Evolutionary conservation across 225 moss, liverwort and hornwort species (phyloP).

Genomic region (Straminergon stramineum): DNA sequence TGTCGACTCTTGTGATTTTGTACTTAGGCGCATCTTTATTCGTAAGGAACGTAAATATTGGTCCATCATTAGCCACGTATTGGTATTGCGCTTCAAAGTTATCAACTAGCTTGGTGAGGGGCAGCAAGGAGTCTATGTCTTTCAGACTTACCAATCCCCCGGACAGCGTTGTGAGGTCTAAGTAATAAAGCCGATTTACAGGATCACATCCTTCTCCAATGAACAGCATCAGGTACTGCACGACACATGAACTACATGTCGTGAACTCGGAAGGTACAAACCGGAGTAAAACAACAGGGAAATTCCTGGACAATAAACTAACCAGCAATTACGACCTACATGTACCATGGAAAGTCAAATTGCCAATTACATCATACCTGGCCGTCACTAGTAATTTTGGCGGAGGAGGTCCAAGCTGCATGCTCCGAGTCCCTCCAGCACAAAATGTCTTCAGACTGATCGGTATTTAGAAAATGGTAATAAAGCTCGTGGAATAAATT

Average conservation of each 20-base stretch:
- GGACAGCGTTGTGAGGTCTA: conserved; percentile 51
- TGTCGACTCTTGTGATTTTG: conserved; percentile 65
- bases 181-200: conserved; percentile 69
- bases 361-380: conserved; percentile 39
- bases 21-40: conserved; percentile 76
- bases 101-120: conserved; percentile 60
- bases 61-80: conserved; percentile 66
- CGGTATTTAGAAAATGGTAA: conserved; percentile 76
- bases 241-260: background rate
- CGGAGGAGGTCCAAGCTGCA: conserved; percentile 57
- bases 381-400: conserved; percentile 61
- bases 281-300: background rate
- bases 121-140: conserved; percentile 22
- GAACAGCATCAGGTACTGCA: conserved; percentile 69
- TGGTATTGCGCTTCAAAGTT: conserved; percentile 76
- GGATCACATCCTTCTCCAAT: conserved; percentile 83
- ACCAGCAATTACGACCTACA: conserved; percentile 20
- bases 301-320: conserved; percentile 24
- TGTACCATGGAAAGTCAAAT: background rate
- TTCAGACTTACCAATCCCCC: conserved; percentile 44
- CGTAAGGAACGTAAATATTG: conserved; percentile 65
- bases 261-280: background rate
- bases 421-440: conserved; percentile 79
- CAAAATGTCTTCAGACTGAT: conserved; percentile 80
- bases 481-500: conserved; percentile 77